A percentile compares a stretch with the other conserved stretches of the same genome.
Conservation (phyloP, 169 alveolate species). For the Cyclospora cayetanensis region DNA sequence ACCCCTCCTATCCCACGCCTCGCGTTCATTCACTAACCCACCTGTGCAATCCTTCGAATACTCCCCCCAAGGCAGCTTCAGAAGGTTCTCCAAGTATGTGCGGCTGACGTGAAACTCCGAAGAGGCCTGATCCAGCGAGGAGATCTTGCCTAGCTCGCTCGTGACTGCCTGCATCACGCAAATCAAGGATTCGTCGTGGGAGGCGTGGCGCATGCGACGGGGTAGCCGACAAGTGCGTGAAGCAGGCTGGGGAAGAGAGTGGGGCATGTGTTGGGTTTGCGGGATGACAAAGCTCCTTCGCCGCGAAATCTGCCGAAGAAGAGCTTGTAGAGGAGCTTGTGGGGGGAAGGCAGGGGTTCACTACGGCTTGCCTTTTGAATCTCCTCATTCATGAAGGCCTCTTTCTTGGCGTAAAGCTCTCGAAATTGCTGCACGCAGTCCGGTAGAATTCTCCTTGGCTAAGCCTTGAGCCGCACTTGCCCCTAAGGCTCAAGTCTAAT, state of each 20-base stretch:
- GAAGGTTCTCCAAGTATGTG: slow-evolving; percentile 82
- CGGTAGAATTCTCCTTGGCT: too few species aligned
- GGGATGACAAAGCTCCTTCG: too few species aligned
- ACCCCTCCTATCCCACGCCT: too few species aligned
- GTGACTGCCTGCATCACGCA: slow-evolving; percentile 75
- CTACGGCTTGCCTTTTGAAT: slow-evolving; percentile 51
- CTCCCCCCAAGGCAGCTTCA: slow-evolving; percentile 84
- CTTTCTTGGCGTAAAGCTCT: slow-evolving; percentile 55
- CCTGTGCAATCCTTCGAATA: slow-evolving; percentile 73
- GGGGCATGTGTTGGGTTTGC: too few species aligned
- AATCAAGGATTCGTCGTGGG: not conserved
- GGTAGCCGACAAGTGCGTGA: not conserved
- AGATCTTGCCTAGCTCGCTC: slow-evolving; percentile 80
- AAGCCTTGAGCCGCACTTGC: not conserved
- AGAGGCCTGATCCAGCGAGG: slow-evolving; percentile 80
- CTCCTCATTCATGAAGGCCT: slow-evolving; percentile 46
- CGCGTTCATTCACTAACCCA: too few species aligned
- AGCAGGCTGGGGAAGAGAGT: too few species aligned
- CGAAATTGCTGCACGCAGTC: slow-evolving; percentile 15
- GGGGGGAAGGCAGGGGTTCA: not conserved
- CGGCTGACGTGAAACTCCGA: slow-evolving; percentile 82
- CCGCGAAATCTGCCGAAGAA: not conserved
- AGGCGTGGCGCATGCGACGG: not conserved
- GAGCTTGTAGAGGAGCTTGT: not conserved
- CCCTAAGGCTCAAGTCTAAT: not conserved